A percentile compares a stretch with the other conserved stretches of the same genome.
phyloP scores from a whole-genome alignment of 164 flowering plant species.

The Macadamia integrifolia region DNA sequence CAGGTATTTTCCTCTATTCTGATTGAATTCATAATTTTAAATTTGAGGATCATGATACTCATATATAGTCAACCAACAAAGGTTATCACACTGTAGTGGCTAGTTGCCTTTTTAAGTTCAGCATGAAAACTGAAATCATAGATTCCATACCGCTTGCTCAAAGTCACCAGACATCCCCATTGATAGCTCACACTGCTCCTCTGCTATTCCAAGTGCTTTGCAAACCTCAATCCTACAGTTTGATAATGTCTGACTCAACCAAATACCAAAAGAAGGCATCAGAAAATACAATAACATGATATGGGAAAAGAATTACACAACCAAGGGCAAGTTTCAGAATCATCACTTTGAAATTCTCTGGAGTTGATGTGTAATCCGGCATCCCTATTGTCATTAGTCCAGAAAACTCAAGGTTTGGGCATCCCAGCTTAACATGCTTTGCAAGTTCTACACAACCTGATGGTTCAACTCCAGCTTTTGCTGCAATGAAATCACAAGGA shows the following conservation, averaged over 20 bases:
- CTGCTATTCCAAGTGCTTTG: conserved; percentile 66
- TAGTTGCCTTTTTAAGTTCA: not conserved
- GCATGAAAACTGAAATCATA: not conserved
- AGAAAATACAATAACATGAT: not conserved
- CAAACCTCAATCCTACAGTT: conserved; percentile 79
- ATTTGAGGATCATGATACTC: too few species aligned
- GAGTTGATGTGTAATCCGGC: conserved; percentile 88
- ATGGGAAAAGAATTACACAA: not conserved
- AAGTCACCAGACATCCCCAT: conserved; percentile 99
- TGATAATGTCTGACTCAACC: conserved; percentile 44
- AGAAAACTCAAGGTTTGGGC: conserved; percentile 79
- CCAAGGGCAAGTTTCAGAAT: not conserved
- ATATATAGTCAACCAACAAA: not conserved
- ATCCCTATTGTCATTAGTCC: conserved; percentile 97
- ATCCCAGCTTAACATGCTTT: conserved; percentile 53
- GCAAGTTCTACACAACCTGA: conserved; percentile 67
- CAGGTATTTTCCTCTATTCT: too few species aligned
- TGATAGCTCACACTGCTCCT: conserved; percentile 80
- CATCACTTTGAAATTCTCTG: conserved; percentile 79
- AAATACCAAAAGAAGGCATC: not conserved
- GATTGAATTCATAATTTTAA: too few species aligned
- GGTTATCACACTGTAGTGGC: not conserved
- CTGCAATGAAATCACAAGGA: conserved; percentile 34
- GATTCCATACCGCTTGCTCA: conserved; percentile 72
- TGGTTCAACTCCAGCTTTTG: conserved; percentile 85